Conservation (phyloP, 805 yeast species). For the Metschnikowia continentalis region DNA sequence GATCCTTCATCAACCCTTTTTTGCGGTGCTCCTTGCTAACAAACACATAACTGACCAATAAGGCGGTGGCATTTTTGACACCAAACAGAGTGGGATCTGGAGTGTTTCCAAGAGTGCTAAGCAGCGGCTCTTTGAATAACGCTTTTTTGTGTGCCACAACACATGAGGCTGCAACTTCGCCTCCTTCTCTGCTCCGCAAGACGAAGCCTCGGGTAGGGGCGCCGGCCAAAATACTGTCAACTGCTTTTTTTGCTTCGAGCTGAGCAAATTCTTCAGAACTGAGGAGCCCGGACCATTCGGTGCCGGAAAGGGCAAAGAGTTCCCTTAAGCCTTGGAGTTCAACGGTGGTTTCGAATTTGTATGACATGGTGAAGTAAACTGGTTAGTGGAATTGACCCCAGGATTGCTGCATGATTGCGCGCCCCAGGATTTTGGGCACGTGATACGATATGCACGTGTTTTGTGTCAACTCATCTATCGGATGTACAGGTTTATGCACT, state of each 20-base stretch:
- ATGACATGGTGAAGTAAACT: constrained; percentile 8
- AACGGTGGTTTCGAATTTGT: constrained; percentile 18
- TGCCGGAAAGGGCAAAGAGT: constrained; percentile 21
- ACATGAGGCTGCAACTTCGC: constrained; percentile 21
- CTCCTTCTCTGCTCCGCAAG: constrained; percentile 19
- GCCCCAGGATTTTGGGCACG: background rate
- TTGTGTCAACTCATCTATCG: too few species aligned
- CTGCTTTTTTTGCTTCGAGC: constrained; percentile 13
- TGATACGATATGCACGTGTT: background rate
- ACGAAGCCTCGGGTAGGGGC: constrained; percentile 24
- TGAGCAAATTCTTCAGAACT: constrained; percentile 23
- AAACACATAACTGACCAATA: constrained; percentile 27
- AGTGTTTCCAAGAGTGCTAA: constrained; percentile 19
- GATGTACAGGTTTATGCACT: too few species aligned
- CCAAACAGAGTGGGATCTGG: constrained; percentile 34
- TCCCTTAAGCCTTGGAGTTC: constrained; percentile 22
- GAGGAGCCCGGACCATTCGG: constrained; percentile 23
- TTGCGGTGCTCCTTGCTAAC: constrained; percentile 24
- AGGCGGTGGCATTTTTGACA: constrained; percentile 26
- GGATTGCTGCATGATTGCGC: background rate
- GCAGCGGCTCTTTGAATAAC: constrained; percentile 25
- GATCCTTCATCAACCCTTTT: constrained; percentile 26
- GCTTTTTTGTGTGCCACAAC: constrained; percentile 25
- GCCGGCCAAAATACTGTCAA: constrained; percentile 17
- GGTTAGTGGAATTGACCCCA: too few species aligned